Percentiles rank a stretch among this genome's conserved stretches.
These are phyloP conservation scores for Leccinum barrowsii DNA, from an alignment of 768 basidiomycete genomes.

Conservation along the genomic window DNA sequence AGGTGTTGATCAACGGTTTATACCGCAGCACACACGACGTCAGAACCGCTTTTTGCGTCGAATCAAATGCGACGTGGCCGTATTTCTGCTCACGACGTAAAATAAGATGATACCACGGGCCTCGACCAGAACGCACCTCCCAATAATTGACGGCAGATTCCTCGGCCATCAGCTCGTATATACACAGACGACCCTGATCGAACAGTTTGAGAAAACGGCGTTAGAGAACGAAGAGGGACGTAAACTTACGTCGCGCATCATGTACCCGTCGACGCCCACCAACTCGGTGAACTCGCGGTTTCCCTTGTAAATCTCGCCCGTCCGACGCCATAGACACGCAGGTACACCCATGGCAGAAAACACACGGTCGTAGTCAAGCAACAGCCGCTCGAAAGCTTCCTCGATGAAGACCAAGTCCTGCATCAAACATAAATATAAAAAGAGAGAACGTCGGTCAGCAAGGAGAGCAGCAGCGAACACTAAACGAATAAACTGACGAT, in stretches of 20 bases:
- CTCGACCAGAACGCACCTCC: constrained; percentile 58
- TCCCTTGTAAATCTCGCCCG: constrained; percentile 98
- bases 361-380: constrained; percentile 93
- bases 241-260: constrained; percentile 80
- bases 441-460: not conserved
- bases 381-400: constrained; percentile 92
- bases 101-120: not conserved
- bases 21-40: constrained; percentile 87
- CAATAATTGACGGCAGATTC: constrained; percentile 96
- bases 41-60: constrained; percentile 87
- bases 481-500: not conserved
- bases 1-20: constrained; percentile 58
- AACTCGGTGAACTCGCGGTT: constrained; percentile 94
- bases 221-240: not conserved
- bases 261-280: constrained; percentile 80
- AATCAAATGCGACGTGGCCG: constrained; percentile 88
- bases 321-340: constrained; percentile 93
- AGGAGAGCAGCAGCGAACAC: not conserved
- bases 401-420: constrained; percentile 96
- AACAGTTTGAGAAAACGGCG: not conserved
- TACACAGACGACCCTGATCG: constrained; percentile 79
- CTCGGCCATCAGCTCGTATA: constrained; percentile 98
- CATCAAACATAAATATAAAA: not conserved
- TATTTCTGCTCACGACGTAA: constrained; percentile 70
- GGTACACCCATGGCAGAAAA: constrained; percentile 96